Base-by-base conservation (phyloP, 2,329 filamentous ascomycete species). In the Microdochium nivale region DNA sequence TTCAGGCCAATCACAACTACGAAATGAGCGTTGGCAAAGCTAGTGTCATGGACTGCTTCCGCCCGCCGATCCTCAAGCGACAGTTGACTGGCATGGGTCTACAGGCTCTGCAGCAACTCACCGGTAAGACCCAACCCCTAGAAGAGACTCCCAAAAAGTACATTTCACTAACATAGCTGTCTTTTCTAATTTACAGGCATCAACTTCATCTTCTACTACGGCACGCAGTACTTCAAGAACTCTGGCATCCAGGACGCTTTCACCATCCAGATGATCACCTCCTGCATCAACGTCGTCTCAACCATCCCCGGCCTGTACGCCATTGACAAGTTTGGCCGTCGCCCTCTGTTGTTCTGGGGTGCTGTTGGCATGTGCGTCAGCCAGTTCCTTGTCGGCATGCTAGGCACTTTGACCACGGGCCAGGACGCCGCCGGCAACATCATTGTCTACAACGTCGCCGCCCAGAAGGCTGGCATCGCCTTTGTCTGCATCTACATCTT, bases 401-500 rank as follows among this genome's bases (percentile, higher is more conserved):
- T 76, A 1, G 81, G 81, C 44, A 82, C 79, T 0, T 62, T 75
- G 21, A 78, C 79, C 2, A 78, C 78, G 0, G 71, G 73, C 33
- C 80, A 83, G 61, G 63, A 71, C 48, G 52, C 57, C 8, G 58
- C 62, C n/a, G 81, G 80, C 8, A 69, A 66, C 19, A 72, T 76
- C 54, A 67, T 71, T 46, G 76, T 80, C 25, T 73, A 72, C 59
- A 80, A 74, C 55, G 49, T 76, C 2, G 66, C 64, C 0, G 79
- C 76, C 0, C 78, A 82, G 55, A 80, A 79, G 60, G 75, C 76
- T 0, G 72, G 74, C 25, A 80, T 85, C 23, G 75, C 80, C 2
- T 85, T 85, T 53, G 73, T 83, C 30, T 87, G 84, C 68, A 75
- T 87, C 58, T 88, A 84, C 68, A 88, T 88, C 65, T 86, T 86